These are phyloP conservation scores for Bonia amplexicaulis DNA, from an alignment of 176 grass and related monocot species.

Conservation along the genomic window DNA sequence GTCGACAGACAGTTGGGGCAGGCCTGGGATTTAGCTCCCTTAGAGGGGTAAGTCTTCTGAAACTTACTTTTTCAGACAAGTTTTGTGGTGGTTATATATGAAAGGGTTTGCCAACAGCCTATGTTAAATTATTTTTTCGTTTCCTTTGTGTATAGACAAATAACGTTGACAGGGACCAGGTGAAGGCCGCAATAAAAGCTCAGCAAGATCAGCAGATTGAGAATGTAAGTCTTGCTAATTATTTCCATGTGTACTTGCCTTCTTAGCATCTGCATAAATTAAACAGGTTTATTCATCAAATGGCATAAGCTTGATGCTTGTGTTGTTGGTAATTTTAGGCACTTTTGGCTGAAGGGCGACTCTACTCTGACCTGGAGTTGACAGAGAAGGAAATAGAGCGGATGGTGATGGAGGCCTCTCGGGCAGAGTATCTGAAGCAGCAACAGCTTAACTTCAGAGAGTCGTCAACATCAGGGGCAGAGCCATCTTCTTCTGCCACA, in stretches of 20 bases:
- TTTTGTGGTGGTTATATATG: neutral
- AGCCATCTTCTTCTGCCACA: conserved; percentile 84
- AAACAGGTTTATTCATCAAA: neutral
- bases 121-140: conserved; percentile 13
- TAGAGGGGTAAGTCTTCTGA: conserved; percentile 65
- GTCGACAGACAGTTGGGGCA: conserved; percentile 68
- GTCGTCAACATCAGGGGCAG: conserved; percentile 76
- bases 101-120: neutral
- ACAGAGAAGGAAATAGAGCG: conserved; percentile 99
- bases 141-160: conserved; percentile 54
- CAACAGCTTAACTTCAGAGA: conserved; percentile 57
- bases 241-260: neutral
- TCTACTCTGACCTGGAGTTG: conserved; percentile 91
- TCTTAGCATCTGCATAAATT: neutral
- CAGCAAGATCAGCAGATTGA: conserved; percentile 99
- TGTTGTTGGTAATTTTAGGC: conserved; percentile 49
- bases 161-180: conserved; percentile 93
- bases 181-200: conserved; percentile 95
- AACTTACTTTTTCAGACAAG: neutral
- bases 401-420: conserved; percentile 97
- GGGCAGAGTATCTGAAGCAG: conserved; percentile 73
- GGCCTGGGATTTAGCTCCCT: conserved; percentile 94
- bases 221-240: conserved; percentile 58
- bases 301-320: neutral
- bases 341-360: conserved; percentile 84